Evolutionary conservation across 1,284 basidiomycete species (phyloP).

Genomic region (Boletus smithii): DNA sequence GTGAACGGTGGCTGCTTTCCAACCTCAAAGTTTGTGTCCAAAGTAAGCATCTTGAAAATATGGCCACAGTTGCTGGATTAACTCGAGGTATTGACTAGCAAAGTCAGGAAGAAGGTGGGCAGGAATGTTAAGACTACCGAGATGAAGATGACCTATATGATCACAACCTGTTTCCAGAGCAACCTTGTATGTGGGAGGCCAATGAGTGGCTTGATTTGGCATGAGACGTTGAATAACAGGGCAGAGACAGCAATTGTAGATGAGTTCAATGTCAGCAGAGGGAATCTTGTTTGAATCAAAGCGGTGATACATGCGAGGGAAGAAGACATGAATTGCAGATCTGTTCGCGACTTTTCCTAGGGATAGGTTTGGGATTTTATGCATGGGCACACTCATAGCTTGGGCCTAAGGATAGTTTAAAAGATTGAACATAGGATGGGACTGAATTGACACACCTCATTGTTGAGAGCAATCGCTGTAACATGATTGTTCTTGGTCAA

Average conservation of each 20-base stretch:
- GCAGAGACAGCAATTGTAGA: not conserved
- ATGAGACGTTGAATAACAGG: not conserved
- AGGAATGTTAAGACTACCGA: not conserved
- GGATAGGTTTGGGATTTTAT: not conserved
- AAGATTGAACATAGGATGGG: not conserved
- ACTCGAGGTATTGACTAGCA: not conserved
- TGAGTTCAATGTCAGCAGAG: not conserved
- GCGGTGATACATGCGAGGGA: not conserved
- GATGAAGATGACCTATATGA: not conserved
- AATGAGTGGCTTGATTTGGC: not conserved
- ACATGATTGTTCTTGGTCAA: not conserved
- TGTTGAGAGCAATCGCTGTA: not conserved
- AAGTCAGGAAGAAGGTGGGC: not conserved
- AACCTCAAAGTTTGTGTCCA: slow-evolving; percentile 12
- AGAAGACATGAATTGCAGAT: not conserved
- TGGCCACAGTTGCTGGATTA: not conserved
- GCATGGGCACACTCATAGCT: not conserved
- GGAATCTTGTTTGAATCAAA: not conserved
- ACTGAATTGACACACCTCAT: not conserved
- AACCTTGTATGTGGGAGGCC: not conserved
- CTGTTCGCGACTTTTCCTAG: not conserved
- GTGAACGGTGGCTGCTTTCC: slow-evolving; percentile 8
- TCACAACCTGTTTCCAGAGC: not conserved
- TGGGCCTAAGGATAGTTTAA: not conserved
- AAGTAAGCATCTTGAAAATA: slow-evolving; percentile 15